Conservation (phyloP, 2,329 filamentous ascomycete species). For the Drechmeria coniospora region DNA sequence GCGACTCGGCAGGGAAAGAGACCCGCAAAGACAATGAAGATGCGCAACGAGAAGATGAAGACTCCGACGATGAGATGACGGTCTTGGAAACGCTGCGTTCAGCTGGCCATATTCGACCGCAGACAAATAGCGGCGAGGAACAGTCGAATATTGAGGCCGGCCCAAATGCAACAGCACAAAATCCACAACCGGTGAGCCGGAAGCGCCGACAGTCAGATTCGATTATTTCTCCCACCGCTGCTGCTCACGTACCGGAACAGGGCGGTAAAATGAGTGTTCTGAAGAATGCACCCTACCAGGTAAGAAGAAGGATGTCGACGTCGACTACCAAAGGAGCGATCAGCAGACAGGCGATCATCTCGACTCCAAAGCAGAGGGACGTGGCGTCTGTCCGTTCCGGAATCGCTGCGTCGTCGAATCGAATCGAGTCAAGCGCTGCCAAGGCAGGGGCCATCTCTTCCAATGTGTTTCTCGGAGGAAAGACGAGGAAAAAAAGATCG, state of each 20-base stretch:
- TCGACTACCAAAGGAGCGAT: neutral
- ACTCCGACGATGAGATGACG: neutral
- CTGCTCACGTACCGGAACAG: neutral
- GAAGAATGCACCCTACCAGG: neutral
- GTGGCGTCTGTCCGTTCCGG: too few relatives aligned
- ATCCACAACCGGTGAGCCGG: too few relatives aligned
- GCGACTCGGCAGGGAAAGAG: neutral
- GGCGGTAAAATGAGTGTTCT: neutral
- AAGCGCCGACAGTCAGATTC: too few relatives aligned
- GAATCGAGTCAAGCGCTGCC: neutral
- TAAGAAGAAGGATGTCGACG: neutral
- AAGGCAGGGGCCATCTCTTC: conserved; percentile 3
- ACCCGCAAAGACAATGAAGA: neutral
- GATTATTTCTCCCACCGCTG: neutral
- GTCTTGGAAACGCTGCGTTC: conserved; percentile 2
- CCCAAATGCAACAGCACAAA: neutral
- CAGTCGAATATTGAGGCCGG: neutral
- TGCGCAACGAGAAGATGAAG: conserved; percentile 1
- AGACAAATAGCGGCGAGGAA: neutral
- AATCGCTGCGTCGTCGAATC: neutral
- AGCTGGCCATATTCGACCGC: neutral
- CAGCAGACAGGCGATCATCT: too few relatives aligned
- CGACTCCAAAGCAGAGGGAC: too few relatives aligned
- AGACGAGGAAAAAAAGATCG: conserved; percentile 17
- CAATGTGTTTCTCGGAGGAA: conserved; percentile 33